Conservation (phyloP, 179 eudicot genomes). For the Pouteria campechiana region DNA sequence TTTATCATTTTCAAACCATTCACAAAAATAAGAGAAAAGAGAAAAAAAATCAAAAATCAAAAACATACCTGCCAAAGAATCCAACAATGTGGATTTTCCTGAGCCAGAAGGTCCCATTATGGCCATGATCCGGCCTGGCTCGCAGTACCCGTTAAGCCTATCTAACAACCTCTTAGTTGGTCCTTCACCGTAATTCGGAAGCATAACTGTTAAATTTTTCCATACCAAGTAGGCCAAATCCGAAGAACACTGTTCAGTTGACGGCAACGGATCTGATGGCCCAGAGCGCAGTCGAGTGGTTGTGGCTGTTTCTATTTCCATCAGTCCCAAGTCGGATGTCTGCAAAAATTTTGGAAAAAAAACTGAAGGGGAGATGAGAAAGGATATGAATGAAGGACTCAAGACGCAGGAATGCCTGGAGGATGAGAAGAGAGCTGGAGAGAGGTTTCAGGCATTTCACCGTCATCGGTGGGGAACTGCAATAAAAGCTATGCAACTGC, state of each 20-base stretch:
- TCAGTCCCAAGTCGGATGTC: too few relatives aligned
- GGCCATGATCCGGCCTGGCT: constrained; percentile 87
- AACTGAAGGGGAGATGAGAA: too few relatives aligned
- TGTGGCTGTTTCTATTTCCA: constrained; percentile 29
- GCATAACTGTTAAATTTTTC: constrained; percentile 61
- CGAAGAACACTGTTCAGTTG: constrained; percentile 3
- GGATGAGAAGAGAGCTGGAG: too few relatives aligned
- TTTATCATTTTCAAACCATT: too few relatives aligned
- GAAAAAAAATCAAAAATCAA: not conserved
- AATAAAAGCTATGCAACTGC: too few relatives aligned
- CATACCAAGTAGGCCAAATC: constrained; percentile 52
- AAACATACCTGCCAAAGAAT: constrained; percentile 63
- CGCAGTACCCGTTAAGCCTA: constrained; percentile 59
- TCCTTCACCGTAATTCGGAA: constrained; percentile 45
- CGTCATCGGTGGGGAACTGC: too few relatives aligned
- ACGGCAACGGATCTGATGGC: constrained; percentile 3
- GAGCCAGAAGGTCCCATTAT: constrained; percentile 98
- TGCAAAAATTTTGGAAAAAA: too few relatives aligned
- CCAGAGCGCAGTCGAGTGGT: not conserved
- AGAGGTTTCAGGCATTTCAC: too few relatives aligned
- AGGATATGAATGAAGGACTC: too few relatives aligned
- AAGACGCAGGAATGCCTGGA: too few relatives aligned
- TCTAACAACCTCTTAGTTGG: constrained; percentile 50
- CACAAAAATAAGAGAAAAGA: not conserved
- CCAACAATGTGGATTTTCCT: constrained; percentile 88